Conservation (phyloP, 2,329 filamentous ascomycete genomes). For the Aspergillus latus region DNA sequence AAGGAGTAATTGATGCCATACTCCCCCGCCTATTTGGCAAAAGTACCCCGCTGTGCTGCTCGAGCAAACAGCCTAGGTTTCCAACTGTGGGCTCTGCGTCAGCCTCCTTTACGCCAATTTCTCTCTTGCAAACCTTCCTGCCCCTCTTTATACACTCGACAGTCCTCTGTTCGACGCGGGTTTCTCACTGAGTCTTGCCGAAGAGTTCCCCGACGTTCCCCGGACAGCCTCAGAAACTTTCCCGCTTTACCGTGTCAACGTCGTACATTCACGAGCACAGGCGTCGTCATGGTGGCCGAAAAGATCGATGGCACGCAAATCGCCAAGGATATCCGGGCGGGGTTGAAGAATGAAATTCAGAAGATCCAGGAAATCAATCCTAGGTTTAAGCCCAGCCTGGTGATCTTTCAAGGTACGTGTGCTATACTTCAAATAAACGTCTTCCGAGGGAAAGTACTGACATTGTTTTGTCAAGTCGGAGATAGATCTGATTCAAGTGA, state of each 20-base stretch:
- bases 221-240: slow-evolving; percentile 18
- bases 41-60: slow-evolving; percentile 28
- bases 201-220: slow-evolving; percentile 18
- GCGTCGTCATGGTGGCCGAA: slow-evolving; percentile 72
- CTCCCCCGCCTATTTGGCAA: slow-evolving; percentile 25
- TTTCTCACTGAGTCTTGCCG: slow-evolving; percentile 19
- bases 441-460: slow-evolving; percentile 5
- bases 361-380: slow-evolving; percentile 79
- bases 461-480: slow-evolving; percentile 62
- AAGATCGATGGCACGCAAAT: slow-evolving; percentile 97
- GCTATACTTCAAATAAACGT: background rate
- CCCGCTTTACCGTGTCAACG: slow-evolving; percentile 18
- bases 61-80: slow-evolving; percentile 17
- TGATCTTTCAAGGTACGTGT: slow-evolving; percentile 84
- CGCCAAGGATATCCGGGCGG: slow-evolving; percentile 85
- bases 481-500: slow-evolving; percentile 88
- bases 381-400: slow-evolving; percentile 82
- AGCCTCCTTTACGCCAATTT: slow-evolving; percentile 13
- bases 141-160: slow-evolving; percentile 14
- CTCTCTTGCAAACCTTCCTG: slow-evolving; percentile 14
- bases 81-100: slow-evolving; percentile 22
- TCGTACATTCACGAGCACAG: slow-evolving; percentile 52
- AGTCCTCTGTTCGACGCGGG: slow-evolving; percentile 18
- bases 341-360: slow-evolving; percentile 75
- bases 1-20: slow-evolving; percentile 34